Conservation (phyloP, 495 filamentous ascomycete genomes). For the Penicillium paradoxum region DNA sequence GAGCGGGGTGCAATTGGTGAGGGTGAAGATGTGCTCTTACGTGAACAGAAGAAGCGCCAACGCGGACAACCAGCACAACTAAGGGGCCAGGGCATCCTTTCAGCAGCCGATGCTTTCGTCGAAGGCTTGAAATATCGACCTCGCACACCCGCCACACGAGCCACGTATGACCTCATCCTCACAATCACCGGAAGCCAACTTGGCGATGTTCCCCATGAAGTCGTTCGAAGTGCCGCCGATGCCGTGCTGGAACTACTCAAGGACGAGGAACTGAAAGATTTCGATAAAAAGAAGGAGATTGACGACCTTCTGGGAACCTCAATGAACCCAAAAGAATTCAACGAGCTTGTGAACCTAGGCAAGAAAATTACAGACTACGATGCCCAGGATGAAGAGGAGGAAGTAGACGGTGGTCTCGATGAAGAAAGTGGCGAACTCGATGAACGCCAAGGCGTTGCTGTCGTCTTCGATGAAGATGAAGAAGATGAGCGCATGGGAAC, state of each 20-base stretch:
- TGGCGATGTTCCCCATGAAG: slow-evolving; percentile 87
- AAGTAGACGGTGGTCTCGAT: slow-evolving; percentile 64
- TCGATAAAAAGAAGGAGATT: slow-evolving; percentile 96
- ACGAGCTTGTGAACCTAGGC: slow-evolving; percentile 90
- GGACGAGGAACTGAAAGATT: slow-evolving; percentile 92
- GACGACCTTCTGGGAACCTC: slow-evolving; percentile 83
- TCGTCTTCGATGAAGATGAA: slow-evolving; percentile 94
- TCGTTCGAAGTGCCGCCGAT: slow-evolving; percentile 93
- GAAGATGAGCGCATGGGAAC: slow-evolving; percentile 73
- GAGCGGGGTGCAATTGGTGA: slow-evolving; percentile 77
- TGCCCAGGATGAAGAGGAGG: slow-evolving; percentile 92
- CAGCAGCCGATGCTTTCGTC: slow-evolving; percentile 77
- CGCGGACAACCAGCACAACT: slow-evolving; percentile 64
- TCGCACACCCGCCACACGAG: slow-evolving; percentile 83
- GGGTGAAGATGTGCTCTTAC: slow-evolving; percentile 78
- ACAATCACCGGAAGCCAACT: slow-evolving; percentile 84
- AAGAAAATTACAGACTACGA: slow-evolving; percentile 99
- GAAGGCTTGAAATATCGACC: slow-evolving; percentile 86
- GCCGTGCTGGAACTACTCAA: slow-evolving; percentile 87
- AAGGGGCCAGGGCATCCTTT: slow-evolving; percentile 75
- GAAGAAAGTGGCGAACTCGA: slow-evolving; percentile 72
- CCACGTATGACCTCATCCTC: slow-evolving; percentile 92
- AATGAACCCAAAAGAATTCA: slow-evolving; percentile 87
- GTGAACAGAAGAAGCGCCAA: slow-evolving; percentile 85
- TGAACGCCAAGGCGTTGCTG: slow-evolving; percentile 91